A percentile compares a stretch with the other conserved stretches of the same genome.
Conservation (phyloP, 345 rosid genomes). For the Aquilaria malaccensis region DNA sequence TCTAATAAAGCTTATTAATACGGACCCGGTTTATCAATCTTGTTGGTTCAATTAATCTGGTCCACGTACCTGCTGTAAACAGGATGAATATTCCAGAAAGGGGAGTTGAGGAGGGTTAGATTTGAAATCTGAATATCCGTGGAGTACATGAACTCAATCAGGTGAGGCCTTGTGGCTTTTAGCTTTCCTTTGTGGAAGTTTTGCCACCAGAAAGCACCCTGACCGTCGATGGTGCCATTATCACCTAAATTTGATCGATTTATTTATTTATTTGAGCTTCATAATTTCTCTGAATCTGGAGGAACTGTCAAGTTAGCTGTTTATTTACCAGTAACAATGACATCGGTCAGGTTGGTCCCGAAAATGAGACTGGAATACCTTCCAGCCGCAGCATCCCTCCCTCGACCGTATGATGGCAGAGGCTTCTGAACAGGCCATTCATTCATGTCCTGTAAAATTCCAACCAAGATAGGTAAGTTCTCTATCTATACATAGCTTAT, state of each 20-base stretch:
- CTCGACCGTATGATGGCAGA: constrained; percentile 88
- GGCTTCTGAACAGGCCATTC: constrained; percentile 72
- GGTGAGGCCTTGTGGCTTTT: constrained; percentile 82
- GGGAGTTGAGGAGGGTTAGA: constrained; percentile 75
- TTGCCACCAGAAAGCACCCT: constrained; percentile 95
- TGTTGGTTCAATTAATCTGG: neutral
- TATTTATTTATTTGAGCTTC: no score
- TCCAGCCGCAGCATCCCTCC: constrained; percentile 86
- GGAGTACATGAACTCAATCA: constrained; percentile 74
- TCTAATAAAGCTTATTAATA: neutral
- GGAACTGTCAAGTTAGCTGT: no score
- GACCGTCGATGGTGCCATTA: constrained; percentile 87
- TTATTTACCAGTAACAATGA: constrained; percentile 60
- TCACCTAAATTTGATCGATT: constrained; percentile 31
- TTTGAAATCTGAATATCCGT: constrained; percentile 68
- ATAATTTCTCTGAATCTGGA: no score
- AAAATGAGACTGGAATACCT: constrained; percentile 73
- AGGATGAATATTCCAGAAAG: constrained; percentile 92
- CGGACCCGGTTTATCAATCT: no score
- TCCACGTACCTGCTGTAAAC: constrained; percentile 68
- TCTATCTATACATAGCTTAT: no score
- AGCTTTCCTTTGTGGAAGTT: constrained; percentile 66
- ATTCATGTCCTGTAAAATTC: constrained; percentile 36
- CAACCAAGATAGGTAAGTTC: no score
- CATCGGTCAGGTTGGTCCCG: constrained; percentile 88